These are phyloP conservation scores for Thelonectria rubi DNA, from an alignment of 2,329 filamentous ascomycete genomes.

Conservation along the genomic window DNA sequence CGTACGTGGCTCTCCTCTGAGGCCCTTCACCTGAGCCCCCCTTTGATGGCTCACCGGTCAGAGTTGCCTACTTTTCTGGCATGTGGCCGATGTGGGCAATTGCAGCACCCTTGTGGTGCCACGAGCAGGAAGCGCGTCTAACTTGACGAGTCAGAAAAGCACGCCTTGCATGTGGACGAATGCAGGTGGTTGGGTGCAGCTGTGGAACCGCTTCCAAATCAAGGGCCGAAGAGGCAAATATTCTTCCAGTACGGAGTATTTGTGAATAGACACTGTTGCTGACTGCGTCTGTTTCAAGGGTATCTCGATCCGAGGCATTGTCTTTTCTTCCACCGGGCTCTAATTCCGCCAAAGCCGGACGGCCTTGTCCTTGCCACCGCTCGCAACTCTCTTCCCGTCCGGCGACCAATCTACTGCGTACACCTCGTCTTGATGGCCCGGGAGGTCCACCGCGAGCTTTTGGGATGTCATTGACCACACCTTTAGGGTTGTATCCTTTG, in stretches of 20 bases:
- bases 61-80: conserved; percentile 3
- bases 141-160: conserved; percentile 12
- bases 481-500: conserved; percentile 93
- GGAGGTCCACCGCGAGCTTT: conserved; percentile 82
- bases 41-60: conserved; percentile 12
- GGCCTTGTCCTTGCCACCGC: conserved; percentile 91
- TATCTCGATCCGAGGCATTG: conserved; percentile 30
- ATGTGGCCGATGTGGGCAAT: conserved; percentile 24
- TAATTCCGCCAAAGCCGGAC: conserved; percentile 73
- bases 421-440: conserved; percentile 91
- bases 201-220: conserved; percentile 25
- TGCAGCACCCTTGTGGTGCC: conserved; percentile 26
- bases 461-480: conserved; percentile 91
- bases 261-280: conserved; percentile 24
- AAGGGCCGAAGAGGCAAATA: conserved; percentile 22
- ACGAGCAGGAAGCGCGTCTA: conserved; percentile 15
- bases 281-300: conserved; percentile 30
- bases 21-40: neutral
- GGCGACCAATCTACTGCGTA: conserved; percentile 96
- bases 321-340: conserved; percentile 26
- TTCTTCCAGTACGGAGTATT: conserved; percentile 16
- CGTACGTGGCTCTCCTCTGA: conserved; percentile 15
- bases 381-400: conserved; percentile 87
- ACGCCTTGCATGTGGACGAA: conserved; percentile 1
- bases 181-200: conserved; percentile 9